These are phyloP conservation scores for Penicillium decumbens DNA, from an alignment of 2,329 filamentous ascomycete species.

Conservation along the genomic window DNA sequence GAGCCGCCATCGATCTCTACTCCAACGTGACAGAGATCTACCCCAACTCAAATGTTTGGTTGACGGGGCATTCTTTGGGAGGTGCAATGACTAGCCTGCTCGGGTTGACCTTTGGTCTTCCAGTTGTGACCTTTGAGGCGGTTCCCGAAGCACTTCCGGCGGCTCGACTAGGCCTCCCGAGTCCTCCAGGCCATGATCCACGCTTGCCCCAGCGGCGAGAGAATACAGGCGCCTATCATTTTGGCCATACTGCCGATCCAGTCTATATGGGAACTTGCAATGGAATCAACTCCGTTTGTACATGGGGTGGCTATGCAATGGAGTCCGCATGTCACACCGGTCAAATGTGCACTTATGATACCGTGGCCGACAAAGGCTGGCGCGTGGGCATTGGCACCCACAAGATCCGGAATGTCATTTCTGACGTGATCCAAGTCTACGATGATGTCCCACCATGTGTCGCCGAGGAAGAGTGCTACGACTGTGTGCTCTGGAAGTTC, in stretches of 20 bases:
- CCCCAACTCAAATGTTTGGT: constrained; percentile 77
- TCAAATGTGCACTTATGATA: constrained; percentile 83
- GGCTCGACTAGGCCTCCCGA: constrained; percentile 74
- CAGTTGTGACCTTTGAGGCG: constrained; percentile 88
- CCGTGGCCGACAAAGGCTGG: constrained; percentile 87
- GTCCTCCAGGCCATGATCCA: constrained; percentile 72
- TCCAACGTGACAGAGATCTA: constrained; percentile 88
- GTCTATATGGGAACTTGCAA: constrained; percentile 94
- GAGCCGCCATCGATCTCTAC: constrained; percentile 81
- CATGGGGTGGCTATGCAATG: constrained; percentile 87
- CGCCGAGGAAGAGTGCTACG: constrained; percentile 72
- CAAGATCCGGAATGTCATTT: constrained; percentile 81
- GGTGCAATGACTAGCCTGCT: constrained; percentile 85
- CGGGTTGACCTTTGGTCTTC: constrained; percentile 83
- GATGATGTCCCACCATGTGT: constrained; percentile 73
- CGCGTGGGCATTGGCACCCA: constrained; percentile 86
- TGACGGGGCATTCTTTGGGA: constrained; percentile 87
- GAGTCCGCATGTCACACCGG: constrained; percentile 91
- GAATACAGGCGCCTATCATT: constrained; percentile 77
- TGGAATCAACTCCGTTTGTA: constrained; percentile 80
- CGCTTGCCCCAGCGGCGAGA: constrained; percentile 64
- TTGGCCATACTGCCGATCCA: constrained; percentile 93
- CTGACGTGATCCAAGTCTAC: constrained; percentile 79
- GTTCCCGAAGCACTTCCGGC: constrained; percentile 87
- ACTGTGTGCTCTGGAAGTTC: constrained; percentile 92